phyloP scores from a whole-genome alignment of 2,329 filamentous ascomycete genomes.

The Fusarium liriodendri region DNA sequence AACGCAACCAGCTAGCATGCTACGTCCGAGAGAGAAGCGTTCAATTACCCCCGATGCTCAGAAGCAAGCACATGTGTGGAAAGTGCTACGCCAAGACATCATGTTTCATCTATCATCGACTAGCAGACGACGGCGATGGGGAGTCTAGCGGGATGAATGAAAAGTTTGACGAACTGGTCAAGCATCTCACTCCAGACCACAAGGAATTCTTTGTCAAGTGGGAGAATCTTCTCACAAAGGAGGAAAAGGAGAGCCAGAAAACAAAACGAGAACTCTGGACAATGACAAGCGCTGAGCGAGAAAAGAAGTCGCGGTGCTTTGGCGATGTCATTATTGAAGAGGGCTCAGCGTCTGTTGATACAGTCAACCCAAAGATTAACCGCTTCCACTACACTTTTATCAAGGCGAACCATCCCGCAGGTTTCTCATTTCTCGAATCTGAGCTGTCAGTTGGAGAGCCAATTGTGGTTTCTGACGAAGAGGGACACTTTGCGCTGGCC shows the following conservation, averaged over 20 bases:
- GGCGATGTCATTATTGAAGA: slow-evolving; percentile 86
- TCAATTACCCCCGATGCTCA: slow-evolving; percentile 87
- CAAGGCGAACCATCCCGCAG: slow-evolving; percentile 70
- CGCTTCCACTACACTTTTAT: slow-evolving; percentile 87
- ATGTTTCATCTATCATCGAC: slow-evolving; percentile 94
- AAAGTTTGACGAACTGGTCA: slow-evolving; percentile 84
- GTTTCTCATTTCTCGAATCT: slow-evolving; percentile 90
- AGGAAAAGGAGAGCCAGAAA: slow-evolving; percentile 90
- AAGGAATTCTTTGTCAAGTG: slow-evolving; percentile 92
- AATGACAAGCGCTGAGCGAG: slow-evolving; percentile 88
- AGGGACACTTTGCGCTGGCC: slow-evolving; percentile 93
- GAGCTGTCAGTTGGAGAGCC: slow-evolving; percentile 90
- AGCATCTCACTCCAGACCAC: slow-evolving; percentile 79
- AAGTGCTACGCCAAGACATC: slow-evolving; percentile 90
- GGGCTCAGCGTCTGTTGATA: slow-evolving; percentile 77
- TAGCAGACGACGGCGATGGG: slow-evolving; percentile 85
- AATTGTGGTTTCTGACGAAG: slow-evolving; percentile 95
- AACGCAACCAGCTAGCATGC: slow-evolving; percentile 89
- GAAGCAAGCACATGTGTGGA: slow-evolving; percentile 82
- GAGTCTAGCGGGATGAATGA: slow-evolving; percentile 84
- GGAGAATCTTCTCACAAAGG: slow-evolving; percentile 92
- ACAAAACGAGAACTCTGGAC: slow-evolving; percentile 94
- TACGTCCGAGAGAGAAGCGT: slow-evolving; percentile 84
- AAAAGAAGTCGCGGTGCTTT: slow-evolving; percentile 91
- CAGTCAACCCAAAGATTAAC: slow-evolving; percentile 84